phyloP scores from a whole-genome alignment of 2,329 filamentous ascomycete species.

The Trichoderma guizhouense region DNA sequence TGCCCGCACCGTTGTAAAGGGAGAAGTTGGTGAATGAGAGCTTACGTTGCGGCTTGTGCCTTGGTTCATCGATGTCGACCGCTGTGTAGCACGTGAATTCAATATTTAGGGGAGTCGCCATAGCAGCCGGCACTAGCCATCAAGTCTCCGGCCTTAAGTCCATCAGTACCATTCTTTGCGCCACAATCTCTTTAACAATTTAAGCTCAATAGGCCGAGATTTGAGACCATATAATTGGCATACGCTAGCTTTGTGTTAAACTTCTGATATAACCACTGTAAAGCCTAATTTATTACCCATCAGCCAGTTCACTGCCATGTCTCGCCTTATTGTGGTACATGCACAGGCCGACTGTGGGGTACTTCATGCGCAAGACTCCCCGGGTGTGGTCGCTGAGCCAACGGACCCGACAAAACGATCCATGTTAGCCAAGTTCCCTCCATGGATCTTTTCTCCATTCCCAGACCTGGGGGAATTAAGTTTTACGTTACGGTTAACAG shows the following conservation, averaged over 20 bases:
- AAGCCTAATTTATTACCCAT: background rate
- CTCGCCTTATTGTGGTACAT: background rate
- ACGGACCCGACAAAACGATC: no score
- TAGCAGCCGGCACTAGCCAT: background rate
- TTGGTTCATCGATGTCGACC: background rate
- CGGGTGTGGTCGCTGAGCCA: no score
- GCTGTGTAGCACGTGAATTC: background rate
- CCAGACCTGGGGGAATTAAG: background rate
- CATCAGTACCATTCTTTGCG: background rate
- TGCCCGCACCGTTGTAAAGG: background rate
- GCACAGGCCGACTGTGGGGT: background rate
- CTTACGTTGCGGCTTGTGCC: constrained; percentile 5
- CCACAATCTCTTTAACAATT: background rate
- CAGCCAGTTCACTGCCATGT: background rate
- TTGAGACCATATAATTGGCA: no score
- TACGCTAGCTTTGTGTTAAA: background rate
- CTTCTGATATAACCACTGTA: background rate
- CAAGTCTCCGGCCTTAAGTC: background rate
- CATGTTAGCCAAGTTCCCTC: background rate
- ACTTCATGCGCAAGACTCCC: background rate
- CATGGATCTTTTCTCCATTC: background rate
- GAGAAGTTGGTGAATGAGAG: background rate
- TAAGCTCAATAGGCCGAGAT: background rate
- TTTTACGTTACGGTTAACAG: background rate
- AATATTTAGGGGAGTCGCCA: background rate